Evolutionary conservation across 140 eudicot genomes (phyloP).

Genomic region (Eryngium alpinum): DNA sequence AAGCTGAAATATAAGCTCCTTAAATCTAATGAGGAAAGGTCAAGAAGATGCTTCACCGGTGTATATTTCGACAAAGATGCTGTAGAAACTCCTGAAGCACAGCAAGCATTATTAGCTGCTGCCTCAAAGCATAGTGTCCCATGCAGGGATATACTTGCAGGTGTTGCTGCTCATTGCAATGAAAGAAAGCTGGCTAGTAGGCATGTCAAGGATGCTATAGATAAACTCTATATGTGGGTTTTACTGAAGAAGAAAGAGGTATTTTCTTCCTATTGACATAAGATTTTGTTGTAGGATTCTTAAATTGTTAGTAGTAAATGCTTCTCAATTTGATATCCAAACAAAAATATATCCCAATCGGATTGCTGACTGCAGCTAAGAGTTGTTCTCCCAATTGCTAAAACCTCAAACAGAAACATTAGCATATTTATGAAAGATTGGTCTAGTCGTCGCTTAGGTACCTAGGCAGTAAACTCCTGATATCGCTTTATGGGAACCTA

Average conservation of each 20-base stretch:
- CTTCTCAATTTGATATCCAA: neutral
- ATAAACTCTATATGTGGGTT: slow-evolving; percentile 75
- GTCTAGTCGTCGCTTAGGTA: too few relatives aligned
- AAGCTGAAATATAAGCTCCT: slow-evolving; percentile 20
- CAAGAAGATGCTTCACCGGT: slow-evolving; percentile 55
- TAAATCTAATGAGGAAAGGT: slow-evolving; percentile 19
- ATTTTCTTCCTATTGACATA: slow-evolving; percentile 8
- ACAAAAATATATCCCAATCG: too few relatives aligned
- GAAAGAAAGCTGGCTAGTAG: slow-evolving; percentile 64
- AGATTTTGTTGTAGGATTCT: neutral
- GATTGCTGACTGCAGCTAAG: too few relatives aligned
- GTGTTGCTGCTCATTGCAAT: slow-evolving; percentile 74
- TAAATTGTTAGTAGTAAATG: neutral
- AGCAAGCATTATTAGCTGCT: slow-evolving; percentile 49
- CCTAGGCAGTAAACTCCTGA: too few relatives aligned
- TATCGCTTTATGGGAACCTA: too few relatives aligned
- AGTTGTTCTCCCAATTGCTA: too few relatives aligned
- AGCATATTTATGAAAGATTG: too few relatives aligned
- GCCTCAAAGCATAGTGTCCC: slow-evolving; percentile 52
- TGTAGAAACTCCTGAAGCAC: slow-evolving; percentile 41
- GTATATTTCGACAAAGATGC: slow-evolving; percentile 39
- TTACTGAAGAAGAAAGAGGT: slow-evolving; percentile 77
- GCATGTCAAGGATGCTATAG: slow-evolving; percentile 72
- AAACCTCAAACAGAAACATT: too few relatives aligned
- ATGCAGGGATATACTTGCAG: slow-evolving; percentile 42